A percentile compares a stretch with the other conserved stretches of the same genome.
These are phyloP conservation scores for Parmelia sp. DNA, from an alignment of 495 filamentous ascomycete species.

Conservation along the genomic window DNA sequence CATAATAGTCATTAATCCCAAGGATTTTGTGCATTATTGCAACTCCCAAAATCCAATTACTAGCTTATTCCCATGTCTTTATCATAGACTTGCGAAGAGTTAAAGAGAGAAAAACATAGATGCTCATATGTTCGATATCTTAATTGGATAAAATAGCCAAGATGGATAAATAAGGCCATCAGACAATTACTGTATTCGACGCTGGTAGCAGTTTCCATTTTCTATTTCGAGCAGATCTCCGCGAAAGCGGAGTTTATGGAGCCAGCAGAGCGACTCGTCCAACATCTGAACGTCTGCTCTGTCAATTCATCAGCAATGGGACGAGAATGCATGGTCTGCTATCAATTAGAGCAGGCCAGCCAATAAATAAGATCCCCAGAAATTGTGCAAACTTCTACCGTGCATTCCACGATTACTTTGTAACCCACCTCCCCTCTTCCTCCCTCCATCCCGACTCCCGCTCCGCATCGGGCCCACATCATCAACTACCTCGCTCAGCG, in stretches of 20 bases:
- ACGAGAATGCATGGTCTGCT: conserved; percentile 8
- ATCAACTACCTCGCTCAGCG: conserved; percentile 76
- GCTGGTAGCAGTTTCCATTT: no score
- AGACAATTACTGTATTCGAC: no score
- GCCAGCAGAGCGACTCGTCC: no score
- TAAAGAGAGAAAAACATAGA: no score
- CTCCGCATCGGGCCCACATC: conserved; percentile 54
- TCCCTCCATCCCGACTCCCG: conserved; percentile 86
- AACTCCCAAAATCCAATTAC: neutral
- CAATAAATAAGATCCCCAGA: neutral
- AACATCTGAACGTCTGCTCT: no score
- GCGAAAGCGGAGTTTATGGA: neutral
- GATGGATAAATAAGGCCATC: no score
- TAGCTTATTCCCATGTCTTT: neutral
- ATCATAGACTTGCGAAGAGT: no score
- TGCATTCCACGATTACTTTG: conserved; percentile 90
- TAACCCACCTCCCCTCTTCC: conserved; percentile 88
- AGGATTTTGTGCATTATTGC: neutral
- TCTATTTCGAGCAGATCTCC: neutral
- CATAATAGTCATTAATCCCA: neutral
- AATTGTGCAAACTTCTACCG: conserved; percentile 33
- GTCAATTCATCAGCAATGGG: conserved; percentile 9
- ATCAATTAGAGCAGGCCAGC: conserved; percentile 4
- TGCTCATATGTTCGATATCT: no score
- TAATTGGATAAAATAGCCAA: no score